Conservation (phyloP, 1,284 basidiomycete genomes). For the Sporisorium graminicola region DNA sequence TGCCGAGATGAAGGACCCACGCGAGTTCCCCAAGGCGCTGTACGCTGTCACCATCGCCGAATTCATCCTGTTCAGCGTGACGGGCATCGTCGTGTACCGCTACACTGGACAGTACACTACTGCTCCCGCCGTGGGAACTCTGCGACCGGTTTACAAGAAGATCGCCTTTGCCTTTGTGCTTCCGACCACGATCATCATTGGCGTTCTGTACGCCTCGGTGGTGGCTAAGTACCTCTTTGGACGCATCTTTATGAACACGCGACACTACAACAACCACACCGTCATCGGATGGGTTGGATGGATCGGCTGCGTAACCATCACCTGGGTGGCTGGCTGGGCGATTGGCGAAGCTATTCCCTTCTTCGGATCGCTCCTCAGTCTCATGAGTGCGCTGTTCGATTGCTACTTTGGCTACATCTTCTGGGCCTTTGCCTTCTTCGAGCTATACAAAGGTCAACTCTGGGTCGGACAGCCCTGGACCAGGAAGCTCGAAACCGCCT, state of each 20-base stretch:
- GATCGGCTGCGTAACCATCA: slow-evolving; percentile 74
- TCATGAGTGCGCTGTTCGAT: slow-evolving; percentile 70
- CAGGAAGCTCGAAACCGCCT: slow-evolving; percentile 54
- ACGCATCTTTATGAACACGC: slow-evolving; percentile 60
- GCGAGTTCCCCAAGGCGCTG: slow-evolving; percentile 76
- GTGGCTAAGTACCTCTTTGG: slow-evolving; percentile 67
- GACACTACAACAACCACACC: slow-evolving; percentile 73
- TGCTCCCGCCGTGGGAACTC: slow-evolving; percentile 60
- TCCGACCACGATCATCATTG: slow-evolving; percentile 68
- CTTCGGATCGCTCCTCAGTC: slow-evolving; percentile 72
- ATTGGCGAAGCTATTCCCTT: slow-evolving; percentile 74
- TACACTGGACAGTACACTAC: slow-evolving; percentile 70
- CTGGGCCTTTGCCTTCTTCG: slow-evolving; percentile 72
- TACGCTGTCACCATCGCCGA: slow-evolving; percentile 73
- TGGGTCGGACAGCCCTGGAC: slow-evolving; percentile 53
- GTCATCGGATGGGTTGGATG: slow-evolving; percentile 76
- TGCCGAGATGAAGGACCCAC: slow-evolving; percentile 75
- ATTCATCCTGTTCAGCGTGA: slow-evolving; percentile 74
- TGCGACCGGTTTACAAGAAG: slow-evolving; percentile 59
- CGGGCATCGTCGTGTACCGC: slow-evolving; percentile 76
- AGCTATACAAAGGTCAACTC: slow-evolving; percentile 69
- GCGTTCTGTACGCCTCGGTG: slow-evolving; percentile 66
- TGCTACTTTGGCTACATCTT: slow-evolving; percentile 71
- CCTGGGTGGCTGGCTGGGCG: slow-evolving; percentile 77
- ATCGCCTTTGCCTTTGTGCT: slow-evolving; percentile 67